Evolutionary conservation across 805 yeast genomes (phyloP).

Genomic region (Metschnikowia sp.): DNA sequence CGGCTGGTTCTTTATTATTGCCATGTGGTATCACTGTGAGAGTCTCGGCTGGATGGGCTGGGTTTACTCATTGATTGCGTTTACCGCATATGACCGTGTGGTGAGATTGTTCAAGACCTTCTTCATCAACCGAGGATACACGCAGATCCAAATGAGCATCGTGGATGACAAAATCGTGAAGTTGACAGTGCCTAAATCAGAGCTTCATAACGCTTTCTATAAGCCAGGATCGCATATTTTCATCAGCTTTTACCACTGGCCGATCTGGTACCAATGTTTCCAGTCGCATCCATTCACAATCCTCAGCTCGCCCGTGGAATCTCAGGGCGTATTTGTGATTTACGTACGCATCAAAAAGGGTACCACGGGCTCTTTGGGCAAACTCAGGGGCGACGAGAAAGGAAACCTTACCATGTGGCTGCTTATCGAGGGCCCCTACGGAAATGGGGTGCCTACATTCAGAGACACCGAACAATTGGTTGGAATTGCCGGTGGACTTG

Average conservation of each 20-base stretch:
- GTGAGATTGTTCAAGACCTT: conserved; percentile 14
- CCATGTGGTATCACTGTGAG: conserved; percentile 20
- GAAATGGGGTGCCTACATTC: conserved; percentile 11
- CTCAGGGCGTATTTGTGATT: conserved; percentile 10
- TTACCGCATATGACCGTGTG: conserved; percentile 15
- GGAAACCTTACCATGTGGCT: conserved; percentile 15
- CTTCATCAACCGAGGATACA: conserved; percentile 15
- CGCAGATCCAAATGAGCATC: conserved; percentile 5
- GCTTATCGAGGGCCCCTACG: conserved; percentile 21
- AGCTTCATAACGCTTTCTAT: conserved; percentile 12
- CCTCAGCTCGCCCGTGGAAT: conserved; percentile 14
- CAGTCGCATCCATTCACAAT: conserved; percentile 19
- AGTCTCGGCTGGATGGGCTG: conserved; percentile 21
- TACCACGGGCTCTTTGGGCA: conserved; percentile 10
- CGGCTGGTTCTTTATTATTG: conserved; percentile 19
- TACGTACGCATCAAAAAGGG: conserved; percentile 19
- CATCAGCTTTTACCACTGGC: conserved; percentile 18
- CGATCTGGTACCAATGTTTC: conserved; percentile 18
- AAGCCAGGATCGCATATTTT: conserved; percentile 15
- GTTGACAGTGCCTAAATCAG: conserved; percentile 15
- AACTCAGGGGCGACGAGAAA: conserved; percentile 13
- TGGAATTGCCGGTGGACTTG: conserved; percentile 19
- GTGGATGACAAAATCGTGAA: conserved; percentile 14
- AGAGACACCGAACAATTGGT: conserved; percentile 11
- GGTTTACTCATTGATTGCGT: conserved; percentile 17